Conservation (phyloP, 169 alveolate species). For the Plasmodium cynomolgi region DNA sequence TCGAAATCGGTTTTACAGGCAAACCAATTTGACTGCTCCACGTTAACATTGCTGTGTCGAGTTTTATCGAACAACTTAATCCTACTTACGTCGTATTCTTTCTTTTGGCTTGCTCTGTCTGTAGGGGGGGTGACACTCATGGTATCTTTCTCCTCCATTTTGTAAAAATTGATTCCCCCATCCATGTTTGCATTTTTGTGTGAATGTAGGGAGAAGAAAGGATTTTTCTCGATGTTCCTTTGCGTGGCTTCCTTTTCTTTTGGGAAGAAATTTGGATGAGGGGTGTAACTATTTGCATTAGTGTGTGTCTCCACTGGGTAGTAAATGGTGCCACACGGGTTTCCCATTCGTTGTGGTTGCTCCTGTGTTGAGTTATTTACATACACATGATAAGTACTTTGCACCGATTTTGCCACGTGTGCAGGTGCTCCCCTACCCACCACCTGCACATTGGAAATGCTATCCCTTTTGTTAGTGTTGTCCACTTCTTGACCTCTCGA, state of each 20-base stretch:
- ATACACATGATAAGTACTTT: neutral
- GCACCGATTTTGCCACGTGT: neutral
- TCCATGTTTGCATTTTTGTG: neutral
- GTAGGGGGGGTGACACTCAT: neutral
- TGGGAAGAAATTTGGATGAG: neutral
- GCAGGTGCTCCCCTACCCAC: neutral
- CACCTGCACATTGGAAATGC: neutral
- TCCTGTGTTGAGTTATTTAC: neutral
- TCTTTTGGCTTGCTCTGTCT: neutral
- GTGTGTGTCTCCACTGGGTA: neutral
- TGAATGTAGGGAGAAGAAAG: conserved; percentile 14
- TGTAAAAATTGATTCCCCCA: neutral
- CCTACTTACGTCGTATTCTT: neutral
- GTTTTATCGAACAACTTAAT: neutral
- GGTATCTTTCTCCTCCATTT: neutral
- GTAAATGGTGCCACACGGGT: neutral
- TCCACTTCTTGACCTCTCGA: neutral
- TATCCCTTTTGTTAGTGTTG: neutral
- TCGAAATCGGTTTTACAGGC: neutral
- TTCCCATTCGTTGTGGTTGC: neutral
- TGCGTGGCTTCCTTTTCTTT: neutral
- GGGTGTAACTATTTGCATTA: neutral
- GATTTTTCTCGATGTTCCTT: conserved; percentile 14
- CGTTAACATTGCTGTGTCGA: neutral
- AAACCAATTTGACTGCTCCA: neutral